A percentile compares a stretch with the other conserved stretches of the same genome.
Evolutionary conservation across 2,329 filamentous ascomycete genomes (phyloP).

Genomic region (Juglanconis oblonga): DNA sequence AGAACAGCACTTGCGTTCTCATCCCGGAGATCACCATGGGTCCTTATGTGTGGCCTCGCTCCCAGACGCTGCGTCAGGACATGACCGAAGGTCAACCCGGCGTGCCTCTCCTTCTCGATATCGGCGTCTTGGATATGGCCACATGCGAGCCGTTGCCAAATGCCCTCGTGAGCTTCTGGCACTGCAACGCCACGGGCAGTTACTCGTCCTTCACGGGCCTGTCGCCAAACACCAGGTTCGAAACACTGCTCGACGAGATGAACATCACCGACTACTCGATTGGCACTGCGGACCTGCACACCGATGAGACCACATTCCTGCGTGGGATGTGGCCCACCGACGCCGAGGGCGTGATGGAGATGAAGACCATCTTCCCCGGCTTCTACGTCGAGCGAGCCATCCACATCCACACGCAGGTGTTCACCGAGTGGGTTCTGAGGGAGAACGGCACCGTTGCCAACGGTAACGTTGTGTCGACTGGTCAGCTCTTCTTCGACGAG

Average conservation of each 20-base stretch:
- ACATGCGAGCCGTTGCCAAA: slow-evolving; percentile 29
- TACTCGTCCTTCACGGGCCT: slow-evolving; percentile 7
- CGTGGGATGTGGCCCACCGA: slow-evolving; percentile 11
- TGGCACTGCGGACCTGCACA: slow-evolving; percentile 6
- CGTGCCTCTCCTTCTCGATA: slow-evolving; percentile 30
- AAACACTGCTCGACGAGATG: background rate
- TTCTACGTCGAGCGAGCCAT: slow-evolving; percentile 8
- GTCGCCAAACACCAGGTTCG: slow-evolving; percentile 4
- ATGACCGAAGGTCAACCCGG: slow-evolving; percentile 31
- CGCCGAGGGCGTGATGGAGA: slow-evolving; percentile 6
- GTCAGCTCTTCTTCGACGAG: slow-evolving; percentile 7
- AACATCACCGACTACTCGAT: slow-evolving; percentile 6
- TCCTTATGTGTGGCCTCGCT: slow-evolving; percentile 23
- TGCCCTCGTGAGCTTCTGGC: slow-evolving; percentile 32
- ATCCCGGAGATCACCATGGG: slow-evolving; percentile 16
- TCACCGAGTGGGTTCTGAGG: slow-evolving; percentile 3
- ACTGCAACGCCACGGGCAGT: slow-evolving; percentile 25
- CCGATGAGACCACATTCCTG: slow-evolving; percentile 5
- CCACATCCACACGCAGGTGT: slow-evolving; percentile 10
- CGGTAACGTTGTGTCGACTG: slow-evolving; percentile 1
- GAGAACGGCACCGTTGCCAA: slow-evolving; percentile 6
- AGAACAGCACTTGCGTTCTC: slow-evolving; percentile 23
- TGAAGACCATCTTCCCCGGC: slow-evolving; percentile 8
- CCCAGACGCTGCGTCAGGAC: slow-evolving; percentile 29
- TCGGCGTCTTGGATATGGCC: slow-evolving; percentile 30